phyloP scores from a whole-genome alignment of 805 yeast genomes.

The Wickerhamiella dianesei region DNA sequence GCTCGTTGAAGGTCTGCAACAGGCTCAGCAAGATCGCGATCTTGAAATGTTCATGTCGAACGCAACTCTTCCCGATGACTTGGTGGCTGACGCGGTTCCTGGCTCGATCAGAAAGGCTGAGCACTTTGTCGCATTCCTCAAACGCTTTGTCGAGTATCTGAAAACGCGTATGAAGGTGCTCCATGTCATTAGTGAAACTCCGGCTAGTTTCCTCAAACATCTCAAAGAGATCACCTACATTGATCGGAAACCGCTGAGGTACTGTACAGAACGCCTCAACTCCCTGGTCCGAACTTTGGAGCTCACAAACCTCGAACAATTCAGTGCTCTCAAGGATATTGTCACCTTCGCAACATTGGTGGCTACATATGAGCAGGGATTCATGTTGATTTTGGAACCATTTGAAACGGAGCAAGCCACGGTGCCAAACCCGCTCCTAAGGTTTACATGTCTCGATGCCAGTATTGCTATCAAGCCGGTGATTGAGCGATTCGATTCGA shows the following conservation, averaged over 20 bases:
- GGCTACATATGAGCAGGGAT: constrained; percentile 89
- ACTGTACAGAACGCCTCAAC: constrained; percentile 84
- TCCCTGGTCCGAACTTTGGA: constrained; percentile 81
- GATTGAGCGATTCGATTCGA: constrained; percentile 82
- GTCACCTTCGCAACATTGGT: constrained; percentile 95
- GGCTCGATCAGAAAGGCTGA: constrained; percentile 96
- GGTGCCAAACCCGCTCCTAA: constrained; percentile 89
- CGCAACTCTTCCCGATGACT: constrained; percentile 75
- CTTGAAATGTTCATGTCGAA: constrained; percentile 67
- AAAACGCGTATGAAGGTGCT: constrained; percentile 96
- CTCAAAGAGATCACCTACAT: constrained; percentile 85
- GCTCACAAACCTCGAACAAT: constrained; percentile 77
- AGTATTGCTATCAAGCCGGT: constrained; percentile 96
- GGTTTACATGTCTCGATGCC: constrained; percentile 92
- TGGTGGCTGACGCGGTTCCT: constrained; percentile 85
- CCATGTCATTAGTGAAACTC: constrained; percentile 97
- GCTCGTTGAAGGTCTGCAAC: constrained; percentile 72
- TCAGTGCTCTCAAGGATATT: constrained; percentile 82
- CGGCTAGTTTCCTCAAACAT: constrained; percentile 83
- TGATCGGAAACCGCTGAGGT: constrained; percentile 79
- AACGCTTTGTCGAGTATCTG: constrained; percentile 83
- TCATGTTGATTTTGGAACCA: constrained; percentile 83
- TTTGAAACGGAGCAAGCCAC: constrained; percentile 90
- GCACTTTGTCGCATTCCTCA: constrained; percentile 85
- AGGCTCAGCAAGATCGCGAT: constrained; percentile 47